Evolutionary conservation across 2,329 filamentous ascomycete genomes (phyloP).

Genomic region (Stylonectria norvegica): DNA sequence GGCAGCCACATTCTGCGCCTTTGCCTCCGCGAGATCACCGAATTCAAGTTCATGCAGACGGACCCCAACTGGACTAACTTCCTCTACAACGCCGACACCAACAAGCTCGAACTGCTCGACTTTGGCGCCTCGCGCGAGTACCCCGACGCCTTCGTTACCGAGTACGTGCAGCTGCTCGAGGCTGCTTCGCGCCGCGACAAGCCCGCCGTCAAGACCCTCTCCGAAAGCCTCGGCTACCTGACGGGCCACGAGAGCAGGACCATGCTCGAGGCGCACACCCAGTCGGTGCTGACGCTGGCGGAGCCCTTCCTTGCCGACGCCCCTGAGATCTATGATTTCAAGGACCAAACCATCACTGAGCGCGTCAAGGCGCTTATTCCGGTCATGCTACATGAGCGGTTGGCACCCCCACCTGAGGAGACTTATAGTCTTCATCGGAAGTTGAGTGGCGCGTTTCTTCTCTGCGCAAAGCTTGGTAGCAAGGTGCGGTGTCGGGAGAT

Average conservation of each 20-base stretch:
- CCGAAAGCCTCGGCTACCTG: conserved; percentile 79
- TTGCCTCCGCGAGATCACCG: conserved; percentile 86
- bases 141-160: conserved; percentile 71
- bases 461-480: conserved; percentile 84
- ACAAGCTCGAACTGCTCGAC: conserved; percentile 85
- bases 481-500: conserved; percentile 76
- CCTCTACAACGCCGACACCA: conserved; percentile 71
- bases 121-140: conserved; percentile 91
- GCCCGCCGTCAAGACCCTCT: conserved; percentile 60
- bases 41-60: conserved; percentile 98
- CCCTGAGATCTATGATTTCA: conserved; percentile 85
- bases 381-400: conserved; percentile 83
- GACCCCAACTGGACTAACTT: conserved; percentile 99
- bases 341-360: conserved; percentile 93
- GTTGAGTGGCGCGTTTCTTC: conserved; percentile 87
- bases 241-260: conserved; percentile 80
- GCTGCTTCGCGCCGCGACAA: conserved; percentile 73
- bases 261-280: conserved; percentile 90
- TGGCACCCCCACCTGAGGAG: conserved; percentile 92
- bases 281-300: conserved; percentile 82
- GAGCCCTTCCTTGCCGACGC: conserved; percentile 80
- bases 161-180: conserved; percentile 75
- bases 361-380: conserved; percentile 85
- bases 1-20: conserved; percentile 89
- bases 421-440: conserved; percentile 96